Base-by-base conservation (phyloP, 306 rosid species). In the Aeschynomene evenia region DNA sequence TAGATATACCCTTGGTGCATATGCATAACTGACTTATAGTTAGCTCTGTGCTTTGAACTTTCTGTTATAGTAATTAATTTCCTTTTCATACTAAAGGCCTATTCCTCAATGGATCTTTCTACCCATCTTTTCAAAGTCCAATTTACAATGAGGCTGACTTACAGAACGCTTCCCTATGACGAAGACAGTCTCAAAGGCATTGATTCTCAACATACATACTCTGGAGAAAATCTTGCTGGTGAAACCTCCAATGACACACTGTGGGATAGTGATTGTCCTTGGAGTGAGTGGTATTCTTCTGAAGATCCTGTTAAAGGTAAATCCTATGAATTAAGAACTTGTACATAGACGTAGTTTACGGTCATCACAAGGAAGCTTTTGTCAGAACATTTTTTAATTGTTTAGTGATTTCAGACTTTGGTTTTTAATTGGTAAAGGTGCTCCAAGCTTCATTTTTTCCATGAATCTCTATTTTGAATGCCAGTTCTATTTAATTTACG, bases 291-390 rank as follows among this genome's bases (percentile, higher is more conserved):
- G 95, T 90, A 84, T 84, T 86, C 86, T 74, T 83, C 92, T 2
- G 95, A 91, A 76, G 97, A 91, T 80, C 97, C 97, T 12, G 73
- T 91, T 67, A 86, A 83, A 91, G 97, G 97, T 88, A 76, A 42
- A 79, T 68, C 15, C 23, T 21, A 33, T 42, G 43, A 55, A 53
- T 19, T 57, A 20, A 43, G 37, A 40, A 39, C 19, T 15, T 74
- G 22, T 55, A 13, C 48, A 62, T 84, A 57, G 75, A 54, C 55
- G 46, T 46, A 54, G 73, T 68, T 70, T 46, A 21, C 20, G 28
- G 28, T 29, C 40, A 22, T 31, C 14, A 29, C 33, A 11, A 18
- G 55, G 34, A 49, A 24, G 43, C 31, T 39, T 23, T 62, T 24
- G 23, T 39, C 7, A 37, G 22, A 51, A 59, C 48, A 9, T 19